Evolutionary conservation across 495 filamentous ascomycete species (phyloP).

Genomic region (Penicilliopsis zonata): DNA sequence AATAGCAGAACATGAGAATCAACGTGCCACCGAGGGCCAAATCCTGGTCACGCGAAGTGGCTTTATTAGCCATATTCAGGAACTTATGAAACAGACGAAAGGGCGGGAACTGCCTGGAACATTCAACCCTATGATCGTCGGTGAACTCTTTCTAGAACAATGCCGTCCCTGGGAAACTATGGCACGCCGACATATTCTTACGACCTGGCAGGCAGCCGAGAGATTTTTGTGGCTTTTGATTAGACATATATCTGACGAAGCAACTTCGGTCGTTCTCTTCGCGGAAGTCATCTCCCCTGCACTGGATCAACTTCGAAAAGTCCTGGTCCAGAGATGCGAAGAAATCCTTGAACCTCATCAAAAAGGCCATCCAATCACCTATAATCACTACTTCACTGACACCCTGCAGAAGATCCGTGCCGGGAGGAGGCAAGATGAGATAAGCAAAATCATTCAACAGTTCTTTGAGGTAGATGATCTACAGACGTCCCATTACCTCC

Average conservation of each 20-base stretch:
- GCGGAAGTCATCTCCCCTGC: constrained; percentile 24
- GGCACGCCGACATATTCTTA: constrained; percentile 19
- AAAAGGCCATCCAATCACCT: constrained; percentile 32
- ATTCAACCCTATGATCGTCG: constrained; percentile 37
- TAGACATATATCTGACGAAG: constrained; percentile 19
- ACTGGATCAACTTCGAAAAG: constrained; percentile 13
- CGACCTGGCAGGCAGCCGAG: constrained; percentile 21
- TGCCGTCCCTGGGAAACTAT: constrained; percentile 32
- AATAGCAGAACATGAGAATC: constrained; percentile 1
- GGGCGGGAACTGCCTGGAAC: constrained; percentile 38
- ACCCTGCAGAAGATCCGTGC: constrained; percentile 27
- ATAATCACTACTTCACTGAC: constrained; percentile 44
- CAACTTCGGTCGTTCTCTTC: constrained; percentile 26
- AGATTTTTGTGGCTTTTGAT: constrained; percentile 21
- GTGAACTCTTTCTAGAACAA: constrained; percentile 40
- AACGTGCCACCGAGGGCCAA: constrained; percentile 5
- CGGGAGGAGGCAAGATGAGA: no score
- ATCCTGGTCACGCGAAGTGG: constrained; percentile 18
- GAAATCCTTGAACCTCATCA: constrained; percentile 13
- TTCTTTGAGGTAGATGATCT: no score
- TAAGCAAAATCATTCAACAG: no score
- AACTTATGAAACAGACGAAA: constrained; percentile 25
- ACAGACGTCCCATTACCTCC: no score
- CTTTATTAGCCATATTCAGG: constrained; percentile 23
- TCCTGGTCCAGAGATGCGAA: constrained; percentile 10